Conservation (phyloP, 768 basidiomycete genomes). For the Phaeotremella fagi region DNA sequence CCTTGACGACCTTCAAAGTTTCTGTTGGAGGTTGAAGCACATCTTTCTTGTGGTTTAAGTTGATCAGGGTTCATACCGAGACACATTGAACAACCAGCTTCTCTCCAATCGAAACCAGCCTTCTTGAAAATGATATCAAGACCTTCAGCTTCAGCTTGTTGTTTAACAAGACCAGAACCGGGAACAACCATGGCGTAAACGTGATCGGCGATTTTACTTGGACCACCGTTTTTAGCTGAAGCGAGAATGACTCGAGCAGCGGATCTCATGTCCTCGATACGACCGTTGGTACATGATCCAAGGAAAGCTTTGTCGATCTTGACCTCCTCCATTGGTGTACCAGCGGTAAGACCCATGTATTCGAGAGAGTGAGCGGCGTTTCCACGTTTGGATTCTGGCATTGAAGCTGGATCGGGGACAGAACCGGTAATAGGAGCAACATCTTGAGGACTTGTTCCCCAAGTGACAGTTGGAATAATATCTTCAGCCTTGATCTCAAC, state of each 20-base stretch:
- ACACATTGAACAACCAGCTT: constrained; percentile 95
- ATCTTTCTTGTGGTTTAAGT: constrained; percentile 70
- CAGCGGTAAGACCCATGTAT: constrained; percentile 81
- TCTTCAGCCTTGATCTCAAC: constrained; percentile 74
- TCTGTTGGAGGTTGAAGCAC: constrained; percentile 86
- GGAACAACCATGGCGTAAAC: constrained; percentile 88
- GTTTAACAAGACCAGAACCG: constrained; percentile 82
- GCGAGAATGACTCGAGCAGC: constrained; percentile 73
- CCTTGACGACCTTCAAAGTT: constrained; percentile 89
- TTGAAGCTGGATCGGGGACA: constrained; percentile 69
- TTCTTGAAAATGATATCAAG: constrained; percentile 79
- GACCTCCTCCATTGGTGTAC: constrained; percentile 73
- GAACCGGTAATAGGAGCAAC: constrained; percentile 73
- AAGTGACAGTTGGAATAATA: constrained; percentile 83
- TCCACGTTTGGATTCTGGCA: constrained; percentile 63
- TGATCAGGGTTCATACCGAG: constrained; percentile 95
- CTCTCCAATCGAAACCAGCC: constrained; percentile 91
- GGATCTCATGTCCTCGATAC: constrained; percentile 85
- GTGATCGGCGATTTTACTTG: constrained; percentile 64
- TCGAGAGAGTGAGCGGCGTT: constrained; percentile 69
- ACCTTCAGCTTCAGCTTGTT: constrained; percentile 85
- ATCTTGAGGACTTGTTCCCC: constrained; percentile 91
- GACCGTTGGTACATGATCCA: constrained; percentile 90
- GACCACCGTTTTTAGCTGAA: constrained; percentile 57
- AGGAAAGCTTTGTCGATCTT: constrained; percentile 84